Evolutionary conservation across 768 basidiomycete species (phyloP).

Genomic region (Neoboletus subvelutipes): DNA sequence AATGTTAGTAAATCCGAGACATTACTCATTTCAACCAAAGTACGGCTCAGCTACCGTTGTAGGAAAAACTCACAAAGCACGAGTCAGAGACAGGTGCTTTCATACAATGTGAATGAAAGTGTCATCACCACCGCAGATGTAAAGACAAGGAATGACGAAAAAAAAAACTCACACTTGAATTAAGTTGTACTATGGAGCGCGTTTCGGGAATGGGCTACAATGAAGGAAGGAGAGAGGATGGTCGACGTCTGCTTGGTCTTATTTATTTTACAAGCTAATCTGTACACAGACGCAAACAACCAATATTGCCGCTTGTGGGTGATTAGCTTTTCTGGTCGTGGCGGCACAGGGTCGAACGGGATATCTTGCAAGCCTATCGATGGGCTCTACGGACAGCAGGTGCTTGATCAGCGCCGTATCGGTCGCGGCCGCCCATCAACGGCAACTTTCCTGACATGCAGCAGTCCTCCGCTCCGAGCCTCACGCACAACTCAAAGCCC

Average conservation of each 20-base stretch:
- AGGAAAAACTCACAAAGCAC: slow-evolving; percentile 58
- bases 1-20: slow-evolving; percentile 10
- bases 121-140: slow-evolving; percentile 47
- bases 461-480: slow-evolving; percentile 6
- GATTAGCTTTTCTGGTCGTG: neutral
- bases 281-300: slow-evolving; percentile 20
- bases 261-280: slow-evolving; percentile 16
- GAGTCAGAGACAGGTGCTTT: slow-evolving; percentile 44
- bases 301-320: neutral
- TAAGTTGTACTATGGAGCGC: neutral
- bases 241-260: slow-evolving; percentile 14
- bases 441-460: neutral
- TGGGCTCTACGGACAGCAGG: neutral
- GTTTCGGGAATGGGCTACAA: neutral
- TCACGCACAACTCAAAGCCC: neutral
- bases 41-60: slow-evolving; percentile 83
- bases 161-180: slow-evolving; percentile 18
- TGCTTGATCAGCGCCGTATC: neutral
- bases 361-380: neutral
- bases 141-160: neutral
- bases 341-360: neutral
- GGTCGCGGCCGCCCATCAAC: neutral
- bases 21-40: slow-evolving; percentile 2
- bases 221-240: neutral
- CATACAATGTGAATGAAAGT: slow-evolving; percentile 75